Base-by-base conservation (phyloP, 2,329 filamentous ascomycete species). In the Pseudopithomyces maydicus region DNA sequence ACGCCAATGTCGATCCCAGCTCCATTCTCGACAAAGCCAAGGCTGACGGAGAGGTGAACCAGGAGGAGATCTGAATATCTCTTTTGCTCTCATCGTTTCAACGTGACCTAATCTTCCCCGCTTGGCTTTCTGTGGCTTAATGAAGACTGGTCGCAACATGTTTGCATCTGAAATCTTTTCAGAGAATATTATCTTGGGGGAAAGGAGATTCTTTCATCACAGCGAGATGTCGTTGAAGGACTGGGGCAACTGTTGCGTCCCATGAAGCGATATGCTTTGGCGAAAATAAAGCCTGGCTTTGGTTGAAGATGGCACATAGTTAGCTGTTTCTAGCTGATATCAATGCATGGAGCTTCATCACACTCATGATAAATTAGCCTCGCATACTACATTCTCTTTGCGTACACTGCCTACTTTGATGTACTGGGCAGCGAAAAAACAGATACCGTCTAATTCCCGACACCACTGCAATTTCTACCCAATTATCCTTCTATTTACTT, bases 31-130 rank as follows among this genome's bases (percentile, higher is more conserved):
- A 44, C 14, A 22, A 22, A 10, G 32, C 14, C 17, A 32, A 36
- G 19, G 10, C 5, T 20, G 17, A 29, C 17, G 48, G 26, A 23
- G 36, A 20, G 6, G 41, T 43, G 20, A 42, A 39, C 11, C 48
- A 58, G 39, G 54, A 60, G 17, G 62, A 67, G 19, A 52, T 62
- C 45, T 70, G 68, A 38, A 10, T 41, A 22, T 17, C 5, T 26
- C 15, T 45, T 47, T 23, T 22, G 15, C 35, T 19, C 5, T 29
- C n/a, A 15, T n/a, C 20, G 35, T 23, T 39, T 51, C 38, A 23
- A 15, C 36, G 26, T 17, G 33, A 17, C 48, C 36, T 33, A 17
- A 6, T 50, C 11, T 35, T 51, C n/a, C 36, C 8, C n/a, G 15
- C 5, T 19, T 20, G 35, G 46, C 35, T 39, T 42, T 20, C 32